phyloP scores from a whole-genome alignment of 805 yeast species.

The Lachancea dasiensis region DNA sequence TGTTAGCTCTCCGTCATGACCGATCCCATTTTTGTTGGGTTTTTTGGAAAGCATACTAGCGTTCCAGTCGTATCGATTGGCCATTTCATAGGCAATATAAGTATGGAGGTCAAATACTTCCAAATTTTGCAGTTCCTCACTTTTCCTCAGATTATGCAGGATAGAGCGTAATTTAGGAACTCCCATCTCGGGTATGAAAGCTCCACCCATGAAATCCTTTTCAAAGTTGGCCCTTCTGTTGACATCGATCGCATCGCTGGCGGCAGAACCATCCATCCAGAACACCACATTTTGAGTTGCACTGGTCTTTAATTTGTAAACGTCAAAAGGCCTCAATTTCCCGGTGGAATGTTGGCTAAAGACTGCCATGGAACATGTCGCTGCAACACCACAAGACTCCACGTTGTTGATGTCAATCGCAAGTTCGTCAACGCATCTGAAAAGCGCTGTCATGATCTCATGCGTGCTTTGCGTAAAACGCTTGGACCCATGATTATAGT shows the following conservation, averaged over 20 bases:
- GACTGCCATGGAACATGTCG: slow-evolving; percentile 57
- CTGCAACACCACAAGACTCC: slow-evolving; percentile 39
- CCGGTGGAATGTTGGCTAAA: slow-evolving; percentile 18
- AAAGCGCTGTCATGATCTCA: slow-evolving; percentile 35
- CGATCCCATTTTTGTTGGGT: slow-evolving; percentile 28
- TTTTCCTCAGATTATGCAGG: slow-evolving; percentile 23
- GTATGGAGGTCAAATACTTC: slow-evolving; percentile 50
- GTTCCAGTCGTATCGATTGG: slow-evolving; percentile 16
- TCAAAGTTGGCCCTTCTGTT: slow-evolving; percentile 20
- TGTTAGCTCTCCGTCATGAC: slow-evolving; percentile 51
- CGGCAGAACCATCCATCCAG: slow-evolving; percentile 55
- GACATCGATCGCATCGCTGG: slow-evolving; percentile 29
- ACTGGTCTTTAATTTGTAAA: slow-evolving; percentile 20
- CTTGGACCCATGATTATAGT: slow-evolving; percentile 17
- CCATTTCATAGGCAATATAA: slow-evolving; percentile 32
- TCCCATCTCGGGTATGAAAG: slow-evolving; percentile 52
- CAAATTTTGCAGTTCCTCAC: slow-evolving; percentile 13
- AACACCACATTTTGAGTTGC: slow-evolving; percentile 40
- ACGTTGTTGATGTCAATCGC: slow-evolving; percentile 8
- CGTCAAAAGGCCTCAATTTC: slow-evolving; percentile 31
- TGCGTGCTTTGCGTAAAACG: slow-evolving; percentile 37
- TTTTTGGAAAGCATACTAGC: slow-evolving; percentile 1
- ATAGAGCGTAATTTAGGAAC: slow-evolving; percentile 45
- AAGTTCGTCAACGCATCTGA: slow-evolving; percentile 19
- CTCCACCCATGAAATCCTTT: slow-evolving; percentile 36